Evolutionary conservation across 1,139 yeast species (phyloP).

Genomic region (Blastobotrys illinoisensis): DNA sequence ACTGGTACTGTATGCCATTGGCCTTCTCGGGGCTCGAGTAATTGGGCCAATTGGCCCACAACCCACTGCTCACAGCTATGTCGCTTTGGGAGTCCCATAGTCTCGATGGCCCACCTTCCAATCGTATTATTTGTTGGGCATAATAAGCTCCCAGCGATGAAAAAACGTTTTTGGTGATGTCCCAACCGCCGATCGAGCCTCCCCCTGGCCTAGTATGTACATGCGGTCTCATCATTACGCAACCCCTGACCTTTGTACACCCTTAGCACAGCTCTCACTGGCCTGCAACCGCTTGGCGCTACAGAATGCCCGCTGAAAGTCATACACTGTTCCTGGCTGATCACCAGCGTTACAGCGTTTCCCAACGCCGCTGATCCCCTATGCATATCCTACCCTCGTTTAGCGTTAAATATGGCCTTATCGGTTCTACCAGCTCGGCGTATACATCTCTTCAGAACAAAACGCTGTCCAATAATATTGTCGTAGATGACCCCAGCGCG

Average conservation of each 20-base stretch:
- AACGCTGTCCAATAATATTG: too few species aligned
- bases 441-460: too few species aligned
- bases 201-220: not conserved
- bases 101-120: not conserved
- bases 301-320: too few species aligned
- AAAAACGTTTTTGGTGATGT: not conserved
- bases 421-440: too few species aligned
- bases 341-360: not conserved
- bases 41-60: not conserved
- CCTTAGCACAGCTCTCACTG: too few species aligned
- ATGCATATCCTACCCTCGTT: not conserved
- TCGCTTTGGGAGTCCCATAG: too few species aligned
- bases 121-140: not conserved
- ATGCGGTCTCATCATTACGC: not conserved
- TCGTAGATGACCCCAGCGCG: too few species aligned
- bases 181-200: not conserved
- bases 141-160: not conserved
- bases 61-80: not conserved
- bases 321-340: too few species aligned
- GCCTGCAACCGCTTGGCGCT: too few species aligned
- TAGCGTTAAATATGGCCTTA: too few species aligned
- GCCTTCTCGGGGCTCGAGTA: not conserved
- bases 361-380: not conserved
- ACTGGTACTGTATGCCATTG: not conserved
- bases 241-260: not conserved